Base-by-base conservation (phyloP, 129 eudicot species). In the Glebionis coronaria region DNA sequence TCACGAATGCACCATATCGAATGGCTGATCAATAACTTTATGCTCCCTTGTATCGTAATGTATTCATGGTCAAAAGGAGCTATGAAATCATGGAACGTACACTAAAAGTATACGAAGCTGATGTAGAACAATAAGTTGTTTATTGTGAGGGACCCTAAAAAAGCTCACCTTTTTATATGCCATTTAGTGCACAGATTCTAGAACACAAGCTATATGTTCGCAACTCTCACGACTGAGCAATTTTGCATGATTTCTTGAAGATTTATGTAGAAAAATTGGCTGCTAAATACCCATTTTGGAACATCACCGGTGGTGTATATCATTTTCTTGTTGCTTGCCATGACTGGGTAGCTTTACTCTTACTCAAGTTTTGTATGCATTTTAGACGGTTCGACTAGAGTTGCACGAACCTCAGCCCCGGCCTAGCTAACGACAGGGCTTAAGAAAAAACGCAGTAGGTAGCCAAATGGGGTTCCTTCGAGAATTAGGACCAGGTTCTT, bases 291-390 rank as follows among this genome's bases (percentile, higher is more conserved):
- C 83, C 87, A 20, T 90, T 84, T 78, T 90, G 97, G 97, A 90
- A 90, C 45, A 69, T 91, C 71, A 90, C 91, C 1, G 95, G 95
- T 23, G 97, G 97, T 23, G 81, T 88, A 0, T 95, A 90, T 87
- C 97, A 90, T 78, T 86, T 90, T 76, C 88, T 90, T 56, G 97
- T 86, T 68, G 97, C 91, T 28, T 90, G 97, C 83, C 97, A 90
- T 73, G 97, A 90, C 62, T 90, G 97, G 97, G 97, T 90, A 87
- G 60, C 23, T 40, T 61, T 23, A n/a, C n/a, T n/a, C n/a, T n/a
- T n/a, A n/a, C n/a, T n/a, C n/a, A n/a, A 23, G 46, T 57, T 59
- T 13, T 49, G 25, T 29, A 16, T 16, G 13, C 50, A 47, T 46
- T 58, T 20, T 68, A 5, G 44, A 2, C 2, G 1, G 44, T 58